phyloP scores from a whole-genome alignment of 1,284 basidiomycete genomes.

The Cutaneotrichosporon daszewskae region DNA sequence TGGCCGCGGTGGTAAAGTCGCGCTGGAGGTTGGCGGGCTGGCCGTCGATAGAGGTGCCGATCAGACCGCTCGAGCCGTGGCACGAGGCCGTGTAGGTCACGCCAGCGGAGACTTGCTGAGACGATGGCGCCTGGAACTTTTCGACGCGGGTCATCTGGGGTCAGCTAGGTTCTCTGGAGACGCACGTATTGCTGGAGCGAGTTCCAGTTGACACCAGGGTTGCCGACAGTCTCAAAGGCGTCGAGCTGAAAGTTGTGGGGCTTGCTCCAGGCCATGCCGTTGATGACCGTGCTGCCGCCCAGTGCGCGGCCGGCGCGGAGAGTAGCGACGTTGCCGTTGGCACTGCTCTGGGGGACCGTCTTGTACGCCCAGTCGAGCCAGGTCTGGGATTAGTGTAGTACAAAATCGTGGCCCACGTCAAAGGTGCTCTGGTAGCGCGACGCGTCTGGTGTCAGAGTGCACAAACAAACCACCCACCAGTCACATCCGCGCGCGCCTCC shows the following conservation, averaged over 20 bases:
- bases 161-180: neutral
- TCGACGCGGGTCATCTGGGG: constrained; percentile 33
- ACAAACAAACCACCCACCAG: constrained; percentile 12
- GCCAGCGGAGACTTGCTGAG: constrained; percentile 18
- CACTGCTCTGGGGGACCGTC: constrained; percentile 31
- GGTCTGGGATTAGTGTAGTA: constrained; percentile 10
- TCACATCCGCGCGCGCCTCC: constrained; percentile 24
- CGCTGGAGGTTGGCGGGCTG: constrained; percentile 23
- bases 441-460: constrained; percentile 13
- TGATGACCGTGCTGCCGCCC: constrained; percentile 44
- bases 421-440: constrained; percentile 23
- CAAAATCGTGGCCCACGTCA: constrained; percentile 12
- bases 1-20: constrained; percentile 25
- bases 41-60: constrained; percentile 23
- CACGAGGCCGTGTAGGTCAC: constrained; percentile 24
- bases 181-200: constrained; percentile 28
- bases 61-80: constrained; percentile 24
- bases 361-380: constrained; percentile 38
- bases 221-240: constrained; percentile 32
- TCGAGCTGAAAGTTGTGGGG: constrained; percentile 39
- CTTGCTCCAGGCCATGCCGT: constrained; percentile 44
- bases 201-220: constrained; percentile 37
- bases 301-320: constrained; percentile 29
- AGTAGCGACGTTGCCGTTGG: constrained; percentile 19
- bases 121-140: constrained; percentile 22